Percentiles rank a stretch among this genome's conserved stretches.
Conservation (phyloP, 2,329 filamentous ascomycete species). For the Phaeosphaeria sp. region DNA sequence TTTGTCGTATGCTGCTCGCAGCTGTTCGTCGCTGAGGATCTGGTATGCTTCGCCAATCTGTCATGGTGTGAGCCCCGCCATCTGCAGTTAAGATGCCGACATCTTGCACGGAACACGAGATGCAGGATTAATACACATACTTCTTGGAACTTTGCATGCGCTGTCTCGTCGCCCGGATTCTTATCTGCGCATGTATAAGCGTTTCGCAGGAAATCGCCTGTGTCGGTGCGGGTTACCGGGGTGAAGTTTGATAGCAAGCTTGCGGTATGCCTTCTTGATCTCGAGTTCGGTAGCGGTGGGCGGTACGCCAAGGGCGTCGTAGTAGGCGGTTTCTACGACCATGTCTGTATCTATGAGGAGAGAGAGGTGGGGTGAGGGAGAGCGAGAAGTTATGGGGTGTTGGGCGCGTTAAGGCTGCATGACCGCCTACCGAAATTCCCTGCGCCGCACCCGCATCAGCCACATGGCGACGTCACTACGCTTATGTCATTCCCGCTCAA, state of each 20-base stretch:
- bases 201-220: background rate
- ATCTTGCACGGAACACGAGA: slow-evolving; percentile 5
- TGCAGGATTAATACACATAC: slow-evolving; percentile 55
- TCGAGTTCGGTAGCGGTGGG: slow-evolving; percentile 87
- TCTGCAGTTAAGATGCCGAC: slow-evolving; percentile 8
- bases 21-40: slow-evolving; percentile 84
- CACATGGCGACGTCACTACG: slow-evolving; percentile 24
- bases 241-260: slow-evolving; percentile 88
- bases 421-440: slow-evolving; percentile 20
- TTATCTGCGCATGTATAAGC: slow-evolving; percentile 70
- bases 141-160: slow-evolving; percentile 91
- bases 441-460: slow-evolving; percentile 19
- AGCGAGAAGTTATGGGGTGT: slow-evolving; percentile 11
- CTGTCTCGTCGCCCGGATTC: slow-evolving; percentile 94
- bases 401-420: slow-evolving; percentile 22
- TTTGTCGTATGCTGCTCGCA: slow-evolving; percentile 94
- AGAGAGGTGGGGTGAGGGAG: slow-evolving; percentile 12
- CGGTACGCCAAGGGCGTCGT: slow-evolving; percentile 84
- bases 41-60: slow-evolving; percentile 75
- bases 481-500: slow-evolving; percentile 2
- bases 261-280: slow-evolving; percentile 97
- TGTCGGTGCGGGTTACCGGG: slow-evolving; percentile 65
- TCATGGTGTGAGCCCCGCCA: slow-evolving; percentile 30
- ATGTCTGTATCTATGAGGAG: slow-evolving; percentile 54
- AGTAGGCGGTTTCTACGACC: slow-evolving; percentile 89